Conservation (phyloP, 2,329 filamentous ascomycete genomes). For the Fusarium robinianum region DNA sequence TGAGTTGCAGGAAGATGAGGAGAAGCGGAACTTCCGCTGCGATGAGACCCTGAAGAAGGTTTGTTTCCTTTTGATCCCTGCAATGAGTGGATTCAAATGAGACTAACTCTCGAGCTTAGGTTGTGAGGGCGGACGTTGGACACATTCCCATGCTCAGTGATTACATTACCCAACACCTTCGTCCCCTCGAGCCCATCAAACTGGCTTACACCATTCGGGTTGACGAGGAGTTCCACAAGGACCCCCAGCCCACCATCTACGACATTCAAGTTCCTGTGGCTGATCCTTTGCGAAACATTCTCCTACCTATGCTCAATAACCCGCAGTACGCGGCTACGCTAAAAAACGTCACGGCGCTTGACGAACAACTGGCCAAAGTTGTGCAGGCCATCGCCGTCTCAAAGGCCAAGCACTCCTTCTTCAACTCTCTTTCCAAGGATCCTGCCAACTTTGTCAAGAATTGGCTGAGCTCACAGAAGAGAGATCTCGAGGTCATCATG, state of each 20-base stretch:
- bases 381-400: conserved; percentile 82
- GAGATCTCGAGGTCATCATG: conserved; percentile 85
- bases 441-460: conserved; percentile 82
- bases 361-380: conserved; percentile 83
- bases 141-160: conserved; percentile 86
- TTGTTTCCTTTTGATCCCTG: conserved; percentile 36
- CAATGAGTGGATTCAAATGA: conserved; percentile 1
- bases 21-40: conserved; percentile 89
- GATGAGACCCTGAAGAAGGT: conserved; percentile 82
- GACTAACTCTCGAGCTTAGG: conserved; percentile 50
- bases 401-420: conserved; percentile 90
- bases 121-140: conserved; percentile 76
- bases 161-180: conserved; percentile 77
- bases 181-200: conserved; percentile 77
- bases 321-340: conserved; percentile 72
- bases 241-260: conserved; percentile 81
- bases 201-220: conserved; percentile 93
- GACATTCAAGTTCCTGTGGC: conserved; percentile 85
- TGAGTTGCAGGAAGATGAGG: conserved; percentile 89
- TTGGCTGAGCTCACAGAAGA: conserved; percentile 90
- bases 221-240: conserved; percentile 78
- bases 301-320: conserved; percentile 69
- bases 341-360: conserved; percentile 74
- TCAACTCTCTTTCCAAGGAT: conserved; percentile 76
- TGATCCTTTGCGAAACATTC: conserved; percentile 73